Evolutionary conservation across 1,284 basidiomycete genomes (phyloP), one percentile per base, ranked within the genome.

Genomic region (Ustilago lituana): DNA sequence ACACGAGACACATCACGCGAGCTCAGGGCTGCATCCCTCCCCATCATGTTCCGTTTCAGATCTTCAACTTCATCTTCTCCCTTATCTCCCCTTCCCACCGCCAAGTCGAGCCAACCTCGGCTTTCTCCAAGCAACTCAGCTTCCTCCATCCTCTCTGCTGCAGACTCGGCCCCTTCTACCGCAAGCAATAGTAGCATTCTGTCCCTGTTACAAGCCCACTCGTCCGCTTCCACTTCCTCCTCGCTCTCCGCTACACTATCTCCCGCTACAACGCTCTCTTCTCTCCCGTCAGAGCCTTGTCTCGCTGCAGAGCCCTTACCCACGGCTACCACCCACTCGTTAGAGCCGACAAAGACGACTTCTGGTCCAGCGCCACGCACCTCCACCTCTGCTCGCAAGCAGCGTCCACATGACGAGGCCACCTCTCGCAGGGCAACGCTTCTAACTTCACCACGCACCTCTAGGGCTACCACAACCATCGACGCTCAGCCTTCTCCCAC

Each of bases 21-120:
- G 43, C 51, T 55, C 32, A 19, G 17, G 5, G 33, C 6, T 29
- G 32, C 33, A n/a, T n/a, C n/a, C n/a, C 24, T 8, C 35, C 39
- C 36, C 35, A 40, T 36, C 55, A 70, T 70, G 67, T 64, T 64
- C 41, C 67, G 38, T 33, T 64, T 64, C 57, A 51, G 61, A 63
- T 39, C 66, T 49, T 57, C 49, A 11, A 41, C 53, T 56, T 67
- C 64, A 50, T 55, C 40, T 46, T 19, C 49, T 31, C 36, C 45
- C 29, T n/a, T 46, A 2, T 39, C 56, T 36, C 46, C 50, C 15
- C 32, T 43, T 7, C n/a, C 45, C 40, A 44, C 44, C 17, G 27
- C 48, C 45, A 48, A 36, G 20, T 5, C 45, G 15, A 32, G 47
- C 23, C 43, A 45, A 12, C 23, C 49, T 2, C 26, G 22, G 19